Conservation (phyloP, 2,329 filamentous ascomycete genomes). For the Metarhizium sp. region DNA sequence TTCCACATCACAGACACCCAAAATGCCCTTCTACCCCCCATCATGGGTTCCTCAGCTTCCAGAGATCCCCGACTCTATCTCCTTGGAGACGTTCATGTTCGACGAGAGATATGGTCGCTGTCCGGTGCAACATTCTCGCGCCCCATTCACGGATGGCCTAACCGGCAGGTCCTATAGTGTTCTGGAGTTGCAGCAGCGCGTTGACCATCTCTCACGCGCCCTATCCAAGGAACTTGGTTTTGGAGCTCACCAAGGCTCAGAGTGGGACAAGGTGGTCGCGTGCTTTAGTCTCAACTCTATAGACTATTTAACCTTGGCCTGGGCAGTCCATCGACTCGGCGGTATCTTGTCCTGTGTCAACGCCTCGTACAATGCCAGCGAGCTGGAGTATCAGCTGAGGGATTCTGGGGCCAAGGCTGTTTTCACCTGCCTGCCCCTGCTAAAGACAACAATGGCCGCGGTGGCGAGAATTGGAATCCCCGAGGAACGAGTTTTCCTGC, state of each 20-base stretch:
- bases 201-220: constrained; percentile 49
- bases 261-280: constrained; percentile 69
- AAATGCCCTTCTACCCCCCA: constrained; percentile 11
- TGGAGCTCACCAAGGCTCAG: constrained; percentile 56
- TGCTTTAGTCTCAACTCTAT: constrained; percentile 66
- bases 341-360: constrained; percentile 63
- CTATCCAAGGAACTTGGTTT: constrained; percentile 57
- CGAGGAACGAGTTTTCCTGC: constrained; percentile 51
- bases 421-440: constrained; percentile 58
- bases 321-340: constrained; percentile 57
- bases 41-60: constrained; percentile 9
- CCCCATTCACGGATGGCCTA: constrained; percentile 65
- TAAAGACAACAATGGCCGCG: constrained; percentile 53
- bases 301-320: constrained; percentile 42
- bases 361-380: constrained; percentile 55
- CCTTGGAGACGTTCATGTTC: constrained; percentile 62
- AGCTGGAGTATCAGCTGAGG: constrained; percentile 58
- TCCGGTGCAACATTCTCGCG: constrained; percentile 47
- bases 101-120: constrained; percentile 49
- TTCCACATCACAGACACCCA: not conserved
- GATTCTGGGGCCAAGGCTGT: constrained; percentile 55
- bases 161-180: constrained; percentile 54
- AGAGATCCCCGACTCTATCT: constrained; percentile 48
- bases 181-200: constrained; percentile 53
- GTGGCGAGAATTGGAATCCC: constrained; percentile 52